These are phyloP conservation scores for Tritrichomonas foetus DNA, from an alignment of 208 protist genomes.

Conservation along the genomic window DNA sequence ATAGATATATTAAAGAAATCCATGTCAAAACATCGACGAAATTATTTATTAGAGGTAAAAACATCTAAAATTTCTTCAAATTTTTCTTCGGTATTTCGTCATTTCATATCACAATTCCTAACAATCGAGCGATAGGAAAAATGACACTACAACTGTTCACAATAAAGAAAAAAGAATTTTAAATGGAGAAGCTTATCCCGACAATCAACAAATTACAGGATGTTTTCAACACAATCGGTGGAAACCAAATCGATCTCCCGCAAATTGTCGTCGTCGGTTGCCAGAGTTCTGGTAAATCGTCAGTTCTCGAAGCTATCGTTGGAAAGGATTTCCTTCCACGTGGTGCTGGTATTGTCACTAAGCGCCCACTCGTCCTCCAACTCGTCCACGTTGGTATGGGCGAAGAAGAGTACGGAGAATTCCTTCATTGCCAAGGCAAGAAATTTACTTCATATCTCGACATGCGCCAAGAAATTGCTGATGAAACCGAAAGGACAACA, in stretches of 20 bases:
- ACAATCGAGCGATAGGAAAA: too few species aligned
- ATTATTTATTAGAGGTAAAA: too few species aligned
- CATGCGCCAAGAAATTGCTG: conserved; percentile 79
- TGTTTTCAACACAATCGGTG: conserved; percentile 49
- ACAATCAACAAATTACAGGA: conserved; percentile 56
- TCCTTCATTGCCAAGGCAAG: conserved; percentile 71
- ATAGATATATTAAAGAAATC: too few species aligned
- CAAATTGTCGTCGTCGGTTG: conserved; percentile 56
- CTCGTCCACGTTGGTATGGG: conserved; percentile 63
- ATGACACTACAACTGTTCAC: too few species aligned
- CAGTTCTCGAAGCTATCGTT: conserved; percentile 96
- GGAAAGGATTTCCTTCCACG: conserved; percentile 96
- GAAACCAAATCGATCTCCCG: conserved; percentile 45
- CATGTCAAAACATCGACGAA: too few species aligned
- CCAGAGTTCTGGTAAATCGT: conserved; percentile 53
- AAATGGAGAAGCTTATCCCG: conserved; percentile 47
- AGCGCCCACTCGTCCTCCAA: conserved; percentile 94
- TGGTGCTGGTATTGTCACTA: conserved; percentile 95
- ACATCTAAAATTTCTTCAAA: too few species aligned
- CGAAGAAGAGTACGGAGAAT: conserved; percentile 68
- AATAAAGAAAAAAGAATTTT: neutral
- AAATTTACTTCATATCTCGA: conserved; percentile 84
- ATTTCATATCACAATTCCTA: too few species aligned
- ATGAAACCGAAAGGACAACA: conserved; percentile 79
- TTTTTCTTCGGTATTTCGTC: too few species aligned